Evolutionary conservation across 371 early-diverging fungal genomes (phyloP).

Genomic region (Circinella umbellata): DNA sequence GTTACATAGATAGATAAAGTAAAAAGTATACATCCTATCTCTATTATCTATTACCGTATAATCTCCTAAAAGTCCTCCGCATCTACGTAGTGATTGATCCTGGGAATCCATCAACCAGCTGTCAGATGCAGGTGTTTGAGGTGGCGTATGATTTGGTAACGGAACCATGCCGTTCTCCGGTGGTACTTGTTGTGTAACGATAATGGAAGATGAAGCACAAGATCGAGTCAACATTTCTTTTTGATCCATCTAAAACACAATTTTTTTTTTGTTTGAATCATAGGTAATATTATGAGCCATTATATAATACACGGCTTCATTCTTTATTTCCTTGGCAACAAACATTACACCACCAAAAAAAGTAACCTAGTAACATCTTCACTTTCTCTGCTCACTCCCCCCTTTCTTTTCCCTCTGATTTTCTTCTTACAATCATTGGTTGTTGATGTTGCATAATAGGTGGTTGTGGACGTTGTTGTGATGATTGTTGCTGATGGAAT

Average conservation of each 20-base stretch:
- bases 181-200: neutral
- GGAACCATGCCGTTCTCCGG: neutral
- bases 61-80: slow-evolving; percentile 8
- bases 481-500: neutral
- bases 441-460: slow-evolving; percentile 2
- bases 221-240: neutral
- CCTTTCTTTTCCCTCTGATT: too few relatives aligned
- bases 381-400: too few relatives aligned
- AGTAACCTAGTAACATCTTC: too few relatives aligned
- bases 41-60: neutral
- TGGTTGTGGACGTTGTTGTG: neutral
- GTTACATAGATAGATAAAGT: too few relatives aligned
- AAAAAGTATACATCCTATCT: neutral
- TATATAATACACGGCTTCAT: too few relatives aligned
- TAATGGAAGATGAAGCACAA: neutral
- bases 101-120: neutral
- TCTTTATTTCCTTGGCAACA: too few relatives aligned
- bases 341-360: too few relatives aligned
- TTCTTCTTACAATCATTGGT: slow-evolving; percentile 7
- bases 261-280: too few relatives aligned
- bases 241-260: slow-evolving; percentile 3
- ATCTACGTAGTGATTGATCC: slow-evolving; percentile 2
- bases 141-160: slow-evolving; percentile 4
- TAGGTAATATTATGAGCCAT: too few relatives aligned
- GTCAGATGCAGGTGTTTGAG: slow-evolving; percentile 4